Base-by-base conservation (phyloP, 352 stramenopile genomes). In the Globisporangium recalcitrans region DNA sequence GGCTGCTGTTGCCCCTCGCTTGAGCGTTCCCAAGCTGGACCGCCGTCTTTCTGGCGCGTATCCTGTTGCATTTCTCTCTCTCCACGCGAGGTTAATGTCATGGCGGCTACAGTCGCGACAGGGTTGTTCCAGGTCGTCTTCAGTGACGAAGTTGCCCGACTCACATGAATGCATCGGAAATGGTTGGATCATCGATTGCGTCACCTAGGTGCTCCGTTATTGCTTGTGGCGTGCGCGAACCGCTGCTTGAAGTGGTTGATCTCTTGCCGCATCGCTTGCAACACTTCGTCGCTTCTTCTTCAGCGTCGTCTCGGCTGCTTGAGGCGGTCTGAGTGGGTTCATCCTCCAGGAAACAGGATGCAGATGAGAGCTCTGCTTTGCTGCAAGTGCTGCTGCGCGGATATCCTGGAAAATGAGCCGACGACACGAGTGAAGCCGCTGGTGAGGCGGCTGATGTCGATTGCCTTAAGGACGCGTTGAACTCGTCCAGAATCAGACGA, bases 401-500 rank as follows among this genome's bases (percentile, higher is more conserved):
- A 16, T 19, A 44, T 31, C 22, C 26, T 38, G 52, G 24, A 1
- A 46, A 22, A 7, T 11, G 29, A 14, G 31, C 13, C 10, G 27
- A 56, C 13, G 31, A 63, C 14, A 3, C 16, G 2, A 57, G 54
- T 9, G n/a, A 31, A 21, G 58, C 67, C 6, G 26, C 26, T 26
- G 64, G 40, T 2, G 63, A 44, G 36, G 36, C n/a, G n/a, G 14
- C 36, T 21, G 36, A 44, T 44, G 5, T 14, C 0, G 14, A 63
- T 9, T 59, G 64, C 1, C 51, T 67, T n/a, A 87, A 56, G n/a
- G 70, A 87, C 49, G 65, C 65, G 47, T 75, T 75, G 58, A 85
- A 84, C 52, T 82, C 74, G 58, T 67, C 55, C 22, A 88, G 58
- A 7, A 78, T 76, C 4, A 63, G 59, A 0, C 75, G 60, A 60